Percentiles rank a stretch among this genome's conserved stretches.
Conservation (phyloP, 164 flowering plant genomes). For the Vitis vinifera region ASM3070453v1 NC_081809.1:25742501-25743000, state of each 20-base stretch:
- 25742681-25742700: too few relatives aligned
- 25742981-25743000: background rate
- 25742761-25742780: background rate
- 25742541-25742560: too few relatives aligned
- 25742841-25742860: slow-evolving; percentile 88
- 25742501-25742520: too few relatives aligned
- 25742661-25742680: too few relatives aligned
- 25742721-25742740: too few relatives aligned
- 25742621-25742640: too few relatives aligned
- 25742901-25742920: slow-evolving; percentile 6
- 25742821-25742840: slow-evolving; percentile 84
- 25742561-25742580: too few relatives aligned
- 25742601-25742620: too few relatives aligned
- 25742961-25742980: background rate
- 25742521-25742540: too few relatives aligned
- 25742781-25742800: slow-evolving; percentile 21
- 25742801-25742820: slow-evolving; percentile 80
- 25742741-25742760: background rate
- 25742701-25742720: too few relatives aligned
- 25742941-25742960: background rate
- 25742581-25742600: too few relatives aligned
- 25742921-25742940: background rate
- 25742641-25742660: too few relatives aligned
- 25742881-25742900: slow-evolving; percentile 53
- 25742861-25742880: slow-evolving; percentile 83